Base-by-base conservation (phyloP, 129 eudicot genomes). In the Scalesia atractyloides region DNA sequence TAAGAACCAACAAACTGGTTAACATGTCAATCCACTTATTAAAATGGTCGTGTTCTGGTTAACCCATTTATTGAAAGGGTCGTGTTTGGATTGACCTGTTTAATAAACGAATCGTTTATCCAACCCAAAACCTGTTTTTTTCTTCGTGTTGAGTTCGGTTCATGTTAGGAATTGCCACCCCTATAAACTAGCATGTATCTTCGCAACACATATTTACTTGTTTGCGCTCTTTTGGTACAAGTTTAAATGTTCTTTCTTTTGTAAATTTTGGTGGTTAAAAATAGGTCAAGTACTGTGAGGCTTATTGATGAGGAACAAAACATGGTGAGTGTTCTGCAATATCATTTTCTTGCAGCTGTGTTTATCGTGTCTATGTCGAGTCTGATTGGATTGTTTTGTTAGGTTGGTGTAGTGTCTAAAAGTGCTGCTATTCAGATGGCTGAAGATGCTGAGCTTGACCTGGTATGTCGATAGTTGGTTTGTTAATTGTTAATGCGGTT, bases 391-490 rank as follows among this genome's bases (percentile, higher is more conserved):
- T 63, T 80, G 66, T 37, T 39, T 51, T 70, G 37, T 52, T 77
- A 93, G 98, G 87, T 93, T 75, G 98, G 98, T 51, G 50, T 93
- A 75, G 92, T 93, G 30, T 68, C 96, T 36, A 93, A 93, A 73
- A 73, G 64, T 60, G 87, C 85, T 79, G 98, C 98, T 71, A 3
- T 85, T 64, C 86, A 84, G 76, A 89, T 84, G 95, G 96, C 98
- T 76, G 89, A 87, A 57, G 95, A 84, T 74, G 96, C 90, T 64
- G 87, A 82, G 77, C 96, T 93, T 83, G 95, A 93, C 80, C 73
- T 93, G 92, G 98, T 93, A 83, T 41, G 81, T 77, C 9, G 57
- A 80, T 75, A 51, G 16, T n/a, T 11, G 2, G 61, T 71, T 51
- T 64, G 51, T 13, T 53, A 43, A 70, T 39, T 64, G 51, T 17